Conservation (phyloP, 2,329 filamentous ascomycete species). For the Pezicula radicicola region DNA sequence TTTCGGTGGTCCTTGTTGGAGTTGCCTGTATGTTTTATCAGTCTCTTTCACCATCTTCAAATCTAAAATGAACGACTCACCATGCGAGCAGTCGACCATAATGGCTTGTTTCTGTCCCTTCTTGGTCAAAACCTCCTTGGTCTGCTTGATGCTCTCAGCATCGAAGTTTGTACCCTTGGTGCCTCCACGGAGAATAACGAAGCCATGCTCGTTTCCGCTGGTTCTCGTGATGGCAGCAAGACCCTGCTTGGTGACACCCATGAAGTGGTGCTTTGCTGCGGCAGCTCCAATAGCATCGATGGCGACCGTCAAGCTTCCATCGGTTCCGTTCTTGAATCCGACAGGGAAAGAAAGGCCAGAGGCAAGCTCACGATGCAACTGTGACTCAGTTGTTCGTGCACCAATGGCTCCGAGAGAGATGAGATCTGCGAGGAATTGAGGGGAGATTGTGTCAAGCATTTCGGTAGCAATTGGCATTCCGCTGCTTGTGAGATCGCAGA, state of each 20-base stretch:
- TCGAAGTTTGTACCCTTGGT: constrained; percentile 93
- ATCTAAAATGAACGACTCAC: constrained; percentile 42
- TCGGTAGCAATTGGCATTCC: constrained; percentile 96
- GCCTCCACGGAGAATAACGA: constrained; percentile 91
- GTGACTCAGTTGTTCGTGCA: constrained; percentile 92
- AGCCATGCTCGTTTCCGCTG: constrained; percentile 92
- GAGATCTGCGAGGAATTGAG: constrained; percentile 94
- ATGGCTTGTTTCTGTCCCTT: constrained; percentile 86
- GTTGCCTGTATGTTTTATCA: constrained; percentile 61
- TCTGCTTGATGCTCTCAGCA: constrained; percentile 73
- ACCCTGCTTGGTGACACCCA: constrained; percentile 97
- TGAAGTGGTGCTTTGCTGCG: constrained; percentile 88
- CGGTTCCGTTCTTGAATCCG: constrained; percentile 99
- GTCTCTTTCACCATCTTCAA: neutral
- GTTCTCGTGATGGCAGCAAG: constrained; percentile 93
- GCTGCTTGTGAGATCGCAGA: constrained; percentile 79
- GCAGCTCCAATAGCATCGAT: constrained; percentile 94
- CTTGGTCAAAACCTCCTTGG: constrained; percentile 74
- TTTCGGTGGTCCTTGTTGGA: constrained; percentile 97
- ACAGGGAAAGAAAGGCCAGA: constrained; percentile 96
- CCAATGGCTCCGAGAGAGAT: constrained; percentile 95
- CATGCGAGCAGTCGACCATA: constrained; percentile 99
- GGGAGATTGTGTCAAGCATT: constrained; percentile 98
- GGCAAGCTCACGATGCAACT: constrained; percentile 93
- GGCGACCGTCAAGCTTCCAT: constrained; percentile 84